Percentiles rank a stretch among this genome's conserved stretches.
Evolutionary conservation across 306 rosid genomes (phyloP).

Genomic region (Prunus kanzakura): DNA sequence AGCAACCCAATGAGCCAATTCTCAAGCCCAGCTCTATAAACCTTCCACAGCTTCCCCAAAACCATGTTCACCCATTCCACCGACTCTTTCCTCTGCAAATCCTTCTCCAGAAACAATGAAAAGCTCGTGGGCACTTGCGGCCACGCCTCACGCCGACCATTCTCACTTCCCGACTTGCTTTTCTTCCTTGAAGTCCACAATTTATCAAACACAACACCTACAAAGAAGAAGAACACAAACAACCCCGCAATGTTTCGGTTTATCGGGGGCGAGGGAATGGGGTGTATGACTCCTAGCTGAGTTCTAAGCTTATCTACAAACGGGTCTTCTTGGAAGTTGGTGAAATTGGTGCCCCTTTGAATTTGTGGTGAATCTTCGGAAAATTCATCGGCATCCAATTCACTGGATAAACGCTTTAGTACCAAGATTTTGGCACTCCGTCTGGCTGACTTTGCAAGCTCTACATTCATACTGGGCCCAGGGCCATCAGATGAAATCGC

Average conservation of each 20-base stretch:
- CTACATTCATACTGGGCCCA: slow-evolving; percentile 26
- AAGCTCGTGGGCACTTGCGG: slow-evolving; percentile 98
- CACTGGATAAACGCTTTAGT: slow-evolving; percentile 41
- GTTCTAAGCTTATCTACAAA: slow-evolving; percentile 88
- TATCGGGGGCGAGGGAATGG: slow-evolving; percentile 88
- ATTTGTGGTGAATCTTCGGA: slow-evolving; percentile 33
- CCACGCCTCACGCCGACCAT: slow-evolving; percentile 62
- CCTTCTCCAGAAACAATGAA: slow-evolving; percentile 82
- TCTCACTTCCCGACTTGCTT: slow-evolving; percentile 31
- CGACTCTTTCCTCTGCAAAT: slow-evolving; percentile 93
- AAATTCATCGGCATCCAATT: slow-evolving; percentile 40
- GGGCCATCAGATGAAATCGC: slow-evolving; percentile 40
- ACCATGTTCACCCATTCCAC: slow-evolving; percentile 99
- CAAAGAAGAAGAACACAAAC: slow-evolving; percentile 89
- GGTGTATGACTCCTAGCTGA: slow-evolving; percentile 92
- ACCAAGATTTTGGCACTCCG: slow-evolving; percentile 49
- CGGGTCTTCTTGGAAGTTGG: slow-evolving; percentile 76
- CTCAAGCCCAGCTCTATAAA: slow-evolving; percentile 77
- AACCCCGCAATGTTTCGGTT: slow-evolving; percentile 70
- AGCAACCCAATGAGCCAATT: slow-evolving; percentile 90
- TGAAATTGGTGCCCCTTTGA: slow-evolving; percentile 59
- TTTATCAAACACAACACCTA: slow-evolving; percentile 83
- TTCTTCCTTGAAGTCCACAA: slow-evolving; percentile 73
- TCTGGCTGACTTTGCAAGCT: slow-evolving; percentile 37
- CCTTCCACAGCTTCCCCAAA: slow-evolving; percentile 93